phyloP scores from a whole-genome alignment of 75 land plant genomes.

The Cupressus sempervirens region DNA sequence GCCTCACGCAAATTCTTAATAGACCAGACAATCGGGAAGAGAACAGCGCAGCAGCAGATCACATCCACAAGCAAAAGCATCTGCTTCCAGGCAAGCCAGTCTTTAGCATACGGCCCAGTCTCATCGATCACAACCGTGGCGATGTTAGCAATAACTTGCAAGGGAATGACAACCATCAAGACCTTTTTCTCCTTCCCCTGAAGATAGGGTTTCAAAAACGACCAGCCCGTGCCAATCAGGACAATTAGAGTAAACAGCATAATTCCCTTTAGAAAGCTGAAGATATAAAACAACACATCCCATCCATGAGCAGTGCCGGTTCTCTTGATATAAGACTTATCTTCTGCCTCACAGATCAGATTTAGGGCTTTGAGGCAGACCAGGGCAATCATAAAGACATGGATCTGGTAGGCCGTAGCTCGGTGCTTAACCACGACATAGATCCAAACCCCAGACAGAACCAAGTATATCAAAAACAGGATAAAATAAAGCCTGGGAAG shows the following conservation, averaged over 20 bases:
- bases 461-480: constrained; percentile 37
- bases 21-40: constrained; percentile 90
- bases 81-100: constrained; percentile 79
- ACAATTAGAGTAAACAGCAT: constrained; percentile 73
- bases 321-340: constrained; percentile 58
- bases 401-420: constrained; percentile 48
- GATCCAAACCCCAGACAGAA: constrained; percentile 43
- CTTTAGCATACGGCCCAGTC: constrained; percentile 60
- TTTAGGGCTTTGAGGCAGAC: constrained; percentile 60
- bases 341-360: constrained; percentile 67
- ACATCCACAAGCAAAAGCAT: constrained; percentile 73
- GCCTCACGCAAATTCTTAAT: constrained; percentile 66
- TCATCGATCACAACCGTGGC: constrained; percentile 70
- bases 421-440: constrained; percentile 39
- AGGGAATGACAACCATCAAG: constrained; percentile 76
- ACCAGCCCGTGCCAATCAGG: constrained; percentile 79
- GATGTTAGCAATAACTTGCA: constrained; percentile 74
- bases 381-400: constrained; percentile 66
- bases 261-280: constrained; percentile 64
- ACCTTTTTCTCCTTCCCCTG: constrained; percentile 86
- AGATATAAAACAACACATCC: constrained; percentile 78
- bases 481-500: constrained; percentile 58
- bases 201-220: constrained; percentile 72
- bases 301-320: constrained; percentile 77
- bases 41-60: constrained; percentile 73